Conservation (phyloP, 768 basidiomycete species). For the Pleurotus platypus region DNA sequence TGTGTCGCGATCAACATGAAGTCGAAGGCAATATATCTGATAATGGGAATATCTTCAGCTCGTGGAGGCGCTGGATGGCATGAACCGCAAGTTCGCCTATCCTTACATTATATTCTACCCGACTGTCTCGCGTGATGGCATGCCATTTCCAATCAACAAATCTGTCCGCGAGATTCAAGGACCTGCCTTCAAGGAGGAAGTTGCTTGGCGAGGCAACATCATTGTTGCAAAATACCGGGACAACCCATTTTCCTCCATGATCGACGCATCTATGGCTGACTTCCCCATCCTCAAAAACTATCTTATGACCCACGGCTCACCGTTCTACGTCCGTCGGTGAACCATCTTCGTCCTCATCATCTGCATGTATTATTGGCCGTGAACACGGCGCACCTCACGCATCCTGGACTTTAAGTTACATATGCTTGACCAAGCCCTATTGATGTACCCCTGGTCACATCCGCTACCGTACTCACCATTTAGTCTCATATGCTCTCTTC, state of each 20-base stretch:
- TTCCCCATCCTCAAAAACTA: conserved; percentile 82
- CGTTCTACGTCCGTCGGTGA: conserved; percentile 31
- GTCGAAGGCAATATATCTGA: conserved; percentile 10
- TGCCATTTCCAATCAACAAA: conserved; percentile 81
- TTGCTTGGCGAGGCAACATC: conserved; percentile 79
- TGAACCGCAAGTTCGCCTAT: conserved; percentile 73
- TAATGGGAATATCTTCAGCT: conserved; percentile 35
- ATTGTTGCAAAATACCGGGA: conserved; percentile 69
- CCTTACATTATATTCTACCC: conserved; percentile 86
- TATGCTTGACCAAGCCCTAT: no score
- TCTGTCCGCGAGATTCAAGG: conserved; percentile 74
- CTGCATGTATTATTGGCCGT: no score
- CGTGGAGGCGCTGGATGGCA: conserved; percentile 72
- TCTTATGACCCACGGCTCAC: conserved; percentile 62
- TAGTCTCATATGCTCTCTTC: not conserved
- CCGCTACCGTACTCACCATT: not conserved
- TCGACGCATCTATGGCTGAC: conserved; percentile 78
- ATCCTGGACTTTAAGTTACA: no score
- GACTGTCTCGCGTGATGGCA: conserved; percentile 68
- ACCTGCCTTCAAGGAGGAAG: conserved; percentile 50
- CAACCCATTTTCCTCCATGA: conserved; percentile 54
- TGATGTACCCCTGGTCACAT: not conserved
- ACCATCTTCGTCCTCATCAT: not conserved
- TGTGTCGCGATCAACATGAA: not conserved
- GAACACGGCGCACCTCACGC: no score